Evolutionary conservation across 441 rosid genomes (phyloP), one percentile per base, ranked within the genome.

Genomic region (Pelargonium cotyledonis): DNA sequence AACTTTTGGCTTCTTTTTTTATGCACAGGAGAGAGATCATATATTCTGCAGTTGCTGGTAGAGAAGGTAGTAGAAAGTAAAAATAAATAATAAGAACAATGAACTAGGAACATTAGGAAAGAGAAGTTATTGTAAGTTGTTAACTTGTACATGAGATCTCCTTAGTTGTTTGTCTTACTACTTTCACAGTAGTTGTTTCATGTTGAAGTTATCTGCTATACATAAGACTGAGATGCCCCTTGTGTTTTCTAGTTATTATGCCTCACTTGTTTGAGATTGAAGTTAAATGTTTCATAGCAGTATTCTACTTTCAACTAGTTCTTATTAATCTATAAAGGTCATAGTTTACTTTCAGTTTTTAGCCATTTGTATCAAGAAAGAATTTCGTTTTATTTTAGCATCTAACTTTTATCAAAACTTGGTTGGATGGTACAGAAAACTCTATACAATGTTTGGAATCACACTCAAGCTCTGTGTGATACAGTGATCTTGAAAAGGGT

Each of bases 401-500:
- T 15, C 62, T 43, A 51, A 55, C n/a, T 51, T 49, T 61, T 63
- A 72, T 10, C 61, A 46, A 70, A 67, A 15, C 76, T 68, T 66
- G 63, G 65, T 65, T 58, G 67, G 62, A 61, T 78, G 66, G 68
- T 75, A 84, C 93, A 95, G 98, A 88, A 80, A 82, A 83, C 87
- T 63, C 72, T 90, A 49, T 84, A 72, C 61, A 83, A 81, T 70
- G 98, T 92, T 63, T 95, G 90, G 97, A 80, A 79, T 23, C 75
- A 81, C 40, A 89, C 86, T 64, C 78, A 83, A 77, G 80, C 77
- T 58, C 82, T 92, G 68, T 82, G 89, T 84, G 91, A 85, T 76
- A 83, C 89, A 62, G 88, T 95, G 66, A 82, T 80, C 68, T 79
- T 79, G 76, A 90, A 89, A 81, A 85, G 86, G 76, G 86, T 83